Evolutionary conservation across 2,329 filamentous ascomycete genomes (phyloP).

Genomic region (Aspergillus novoparasiticus): DNA sequence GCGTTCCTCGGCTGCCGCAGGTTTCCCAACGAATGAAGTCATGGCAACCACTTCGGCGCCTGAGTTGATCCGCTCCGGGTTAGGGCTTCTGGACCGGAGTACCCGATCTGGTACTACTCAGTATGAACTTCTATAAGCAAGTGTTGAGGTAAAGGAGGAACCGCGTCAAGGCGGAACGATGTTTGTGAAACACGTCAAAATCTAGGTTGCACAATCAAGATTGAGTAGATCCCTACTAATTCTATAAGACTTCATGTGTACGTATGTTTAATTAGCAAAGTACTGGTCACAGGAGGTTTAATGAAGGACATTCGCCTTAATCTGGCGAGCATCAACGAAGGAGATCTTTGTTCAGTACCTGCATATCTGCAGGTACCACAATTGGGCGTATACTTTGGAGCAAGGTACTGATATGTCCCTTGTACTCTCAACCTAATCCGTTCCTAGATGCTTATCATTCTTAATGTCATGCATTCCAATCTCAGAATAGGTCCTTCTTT

Average conservation of each 20-base stretch:
- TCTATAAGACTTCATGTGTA: background rate
- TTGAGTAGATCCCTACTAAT: background rate
- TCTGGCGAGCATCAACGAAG: background rate
- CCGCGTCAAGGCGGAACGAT: background rate
- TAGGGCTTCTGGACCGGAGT: background rate
- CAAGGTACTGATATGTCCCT: background rate
- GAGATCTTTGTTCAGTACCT: background rate
- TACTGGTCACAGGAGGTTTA: background rate
- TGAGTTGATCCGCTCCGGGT: background rate
- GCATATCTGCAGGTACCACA: background rate
- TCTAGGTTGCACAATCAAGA: background rate
- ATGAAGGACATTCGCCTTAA: background rate
- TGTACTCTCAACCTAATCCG: background rate
- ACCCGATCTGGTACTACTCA: background rate
- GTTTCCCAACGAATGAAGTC: slow-evolving; percentile 2
- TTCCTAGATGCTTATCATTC: background rate
- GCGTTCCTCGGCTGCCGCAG: background rate
- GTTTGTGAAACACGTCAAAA: background rate
- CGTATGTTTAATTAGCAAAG: background rate
- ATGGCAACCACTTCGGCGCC: background rate
- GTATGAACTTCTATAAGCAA: background rate
- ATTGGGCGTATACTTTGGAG: background rate
- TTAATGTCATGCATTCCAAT: background rate
- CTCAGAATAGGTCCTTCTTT: slow-evolving; percentile 1
- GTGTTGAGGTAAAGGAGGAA: background rate